These are phyloP conservation scores for Fusarium mexicanum DNA, from an alignment of 2,329 filamentous ascomycete species.

Conservation along the genomic window DNA sequence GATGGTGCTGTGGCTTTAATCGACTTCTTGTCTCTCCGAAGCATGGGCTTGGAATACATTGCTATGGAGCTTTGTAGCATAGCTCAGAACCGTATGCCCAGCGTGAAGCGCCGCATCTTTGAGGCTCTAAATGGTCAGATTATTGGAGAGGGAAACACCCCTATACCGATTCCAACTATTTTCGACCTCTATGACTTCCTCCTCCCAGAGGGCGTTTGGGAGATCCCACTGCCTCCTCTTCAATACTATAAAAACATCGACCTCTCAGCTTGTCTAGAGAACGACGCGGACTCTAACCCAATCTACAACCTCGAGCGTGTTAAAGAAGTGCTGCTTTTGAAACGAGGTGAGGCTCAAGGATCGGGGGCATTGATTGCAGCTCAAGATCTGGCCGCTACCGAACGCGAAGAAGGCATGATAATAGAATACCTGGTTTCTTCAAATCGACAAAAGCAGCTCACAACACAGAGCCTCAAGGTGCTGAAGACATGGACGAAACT, in stretches of 20 bases:
- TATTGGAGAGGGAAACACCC: conserved; percentile 71
- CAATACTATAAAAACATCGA: conserved; percentile 73
- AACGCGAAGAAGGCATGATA: conserved; percentile 68
- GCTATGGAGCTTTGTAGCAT: conserved; percentile 85
- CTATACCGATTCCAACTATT: conserved; percentile 75
- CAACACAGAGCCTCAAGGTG: conserved; percentile 69
- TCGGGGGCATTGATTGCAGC: conserved; percentile 59
- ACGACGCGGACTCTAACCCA: conserved; percentile 64
- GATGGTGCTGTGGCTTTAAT: conserved; percentile 75
- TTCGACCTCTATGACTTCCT: conserved; percentile 96
- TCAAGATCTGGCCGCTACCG: conserved; percentile 61
- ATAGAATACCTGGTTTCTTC: conserved; percentile 69
- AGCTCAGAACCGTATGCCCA: conserved; percentile 74
- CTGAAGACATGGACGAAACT: conserved; percentile 87
- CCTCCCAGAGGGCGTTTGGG: conserved; percentile 61
- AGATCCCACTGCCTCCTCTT: conserved; percentile 62
- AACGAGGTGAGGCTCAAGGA: conserved; percentile 68
- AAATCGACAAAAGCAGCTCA: conserved; percentile 71
- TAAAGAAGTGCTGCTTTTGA: conserved; percentile 77
- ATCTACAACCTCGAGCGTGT: conserved; percentile 77
- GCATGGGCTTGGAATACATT: conserved; percentile 84
- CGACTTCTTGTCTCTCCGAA: conserved; percentile 81
- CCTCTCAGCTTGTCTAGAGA: conserved; percentile 70
- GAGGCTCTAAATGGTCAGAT: conserved; percentile 83
- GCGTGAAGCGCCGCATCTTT: conserved; percentile 73